These are phyloP conservation scores for Dothistroma pini DNA, from an alignment of 2,329 filamentous ascomycete species.

Conservation along the genomic window DNA sequence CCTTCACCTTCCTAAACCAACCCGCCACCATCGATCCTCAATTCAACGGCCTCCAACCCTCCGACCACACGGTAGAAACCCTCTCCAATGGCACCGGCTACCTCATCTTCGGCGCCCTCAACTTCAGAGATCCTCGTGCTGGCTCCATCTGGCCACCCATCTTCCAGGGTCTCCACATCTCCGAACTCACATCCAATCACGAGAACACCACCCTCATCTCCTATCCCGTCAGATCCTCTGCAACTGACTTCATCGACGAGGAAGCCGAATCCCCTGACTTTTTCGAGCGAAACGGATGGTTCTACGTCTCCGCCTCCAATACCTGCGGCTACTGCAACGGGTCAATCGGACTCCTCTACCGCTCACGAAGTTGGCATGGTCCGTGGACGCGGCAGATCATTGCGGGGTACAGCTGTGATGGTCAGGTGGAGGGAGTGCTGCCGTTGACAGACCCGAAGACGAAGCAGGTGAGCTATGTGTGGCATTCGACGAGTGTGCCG, in stretches of 20 bases:
- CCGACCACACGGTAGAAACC: conserved; percentile 24
- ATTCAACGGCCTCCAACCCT: conserved; percentile 20
- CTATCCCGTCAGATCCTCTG: conserved; percentile 20
- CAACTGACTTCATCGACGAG: conserved; percentile 22
- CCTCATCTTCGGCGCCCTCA: conserved; percentile 25
- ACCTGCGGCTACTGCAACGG: conserved; percentile 30
- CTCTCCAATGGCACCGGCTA: conserved; percentile 19
- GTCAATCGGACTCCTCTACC: conserved; percentile 23
- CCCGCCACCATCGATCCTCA: conserved; percentile 23
- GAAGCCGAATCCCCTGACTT: conserved; percentile 26
- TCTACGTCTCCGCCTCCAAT: conserved; percentile 23
- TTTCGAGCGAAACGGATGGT: conserved; percentile 19
- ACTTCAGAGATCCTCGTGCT: conserved; percentile 22
- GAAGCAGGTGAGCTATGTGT: conserved; percentile 17
- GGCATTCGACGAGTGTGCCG: conserved; percentile 24
- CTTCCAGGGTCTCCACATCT: conserved; percentile 25
- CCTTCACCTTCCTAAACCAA: conserved; percentile 17
- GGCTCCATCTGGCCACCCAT: conserved; percentile 27
- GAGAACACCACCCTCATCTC: conserved; percentile 22
- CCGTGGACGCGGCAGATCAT: conserved; percentile 28
- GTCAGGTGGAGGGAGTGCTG: conserved; percentile 26
- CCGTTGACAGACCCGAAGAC: conserved; percentile 17
- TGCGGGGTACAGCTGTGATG: conserved; percentile 24
- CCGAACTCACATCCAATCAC: conserved; percentile 18
- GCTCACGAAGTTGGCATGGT: conserved; percentile 20